phyloP scores from a whole-genome alignment of 2,329 filamentous ascomycete genomes.

The Calonectria honghensis region DNA sequence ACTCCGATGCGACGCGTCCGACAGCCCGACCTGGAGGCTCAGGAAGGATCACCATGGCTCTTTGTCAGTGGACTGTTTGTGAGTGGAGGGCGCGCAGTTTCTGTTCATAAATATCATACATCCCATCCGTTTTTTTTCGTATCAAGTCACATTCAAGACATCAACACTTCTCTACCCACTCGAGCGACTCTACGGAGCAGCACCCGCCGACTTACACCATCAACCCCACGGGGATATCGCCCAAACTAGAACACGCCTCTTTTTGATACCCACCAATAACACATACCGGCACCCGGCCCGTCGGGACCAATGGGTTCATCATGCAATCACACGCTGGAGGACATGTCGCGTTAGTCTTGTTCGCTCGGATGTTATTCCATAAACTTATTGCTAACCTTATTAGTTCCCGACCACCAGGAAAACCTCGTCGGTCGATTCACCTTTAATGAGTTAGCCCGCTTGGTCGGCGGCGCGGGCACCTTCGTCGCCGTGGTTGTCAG shows the following conservation, averaged over 20 bases:
- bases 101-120: slow-evolving; percentile 14
- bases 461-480: slow-evolving; percentile 69
- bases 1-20: not conserved
- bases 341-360: slow-evolving; percentile 33
- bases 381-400: not conserved
- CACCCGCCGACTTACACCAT: not conserved
- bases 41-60: not conserved
- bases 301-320: slow-evolving; percentile 23
- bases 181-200: not conserved
- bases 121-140: slow-evolving; percentile 5
- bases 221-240: not conserved
- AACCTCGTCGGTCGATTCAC: slow-evolving; percentile 68
- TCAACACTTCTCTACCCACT: not conserved
- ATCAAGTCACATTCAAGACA: not conserved
- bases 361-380: not conserved
- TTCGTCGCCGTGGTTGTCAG: slow-evolving; percentile 72
- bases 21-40: not conserved
- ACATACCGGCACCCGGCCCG: not conserved
- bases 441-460: slow-evolving; percentile 73
- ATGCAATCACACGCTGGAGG: slow-evolving; percentile 36
- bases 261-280: not conserved
- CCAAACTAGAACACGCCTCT: not conserved
- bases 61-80: not conserved
- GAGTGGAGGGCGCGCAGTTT: not conserved
- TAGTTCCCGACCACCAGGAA: slow-evolving; percentile 37